phyloP scores from a whole-genome alignment of 805 yeast genomes.

The Metschnikowia rubicola region DNA sequence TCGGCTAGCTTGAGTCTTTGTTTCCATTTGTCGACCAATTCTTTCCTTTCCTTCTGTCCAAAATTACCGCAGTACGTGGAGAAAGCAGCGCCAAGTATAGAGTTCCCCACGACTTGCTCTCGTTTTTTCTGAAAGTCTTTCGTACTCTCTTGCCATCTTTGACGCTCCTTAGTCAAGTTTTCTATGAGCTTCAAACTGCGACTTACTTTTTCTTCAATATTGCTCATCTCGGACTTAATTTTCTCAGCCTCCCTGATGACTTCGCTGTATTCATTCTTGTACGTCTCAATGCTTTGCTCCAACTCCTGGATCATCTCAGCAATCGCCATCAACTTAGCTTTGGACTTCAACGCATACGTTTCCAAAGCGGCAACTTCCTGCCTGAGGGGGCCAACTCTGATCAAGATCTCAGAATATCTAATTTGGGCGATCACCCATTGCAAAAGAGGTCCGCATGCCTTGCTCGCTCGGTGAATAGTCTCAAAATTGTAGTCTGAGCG shows the following conservation, averaged over 20 bases:
- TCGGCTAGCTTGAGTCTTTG: conserved; percentile 28
- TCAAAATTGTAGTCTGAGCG: conserved; percentile 65
- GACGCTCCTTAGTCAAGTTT: conserved; percentile 61
- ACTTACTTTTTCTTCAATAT: conserved; percentile 55
- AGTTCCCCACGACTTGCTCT: conserved; percentile 56
- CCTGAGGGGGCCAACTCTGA: conserved; percentile 69
- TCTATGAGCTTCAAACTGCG: conserved; percentile 63
- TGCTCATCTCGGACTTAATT: conserved; percentile 65
- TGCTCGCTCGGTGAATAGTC: conserved; percentile 81
- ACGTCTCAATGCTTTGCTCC: conserved; percentile 61
- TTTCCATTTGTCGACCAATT: conserved; percentile 35
- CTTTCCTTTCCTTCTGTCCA: conserved; percentile 47
- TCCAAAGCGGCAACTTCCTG: conserved; percentile 63
- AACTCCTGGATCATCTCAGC: conserved; percentile 78
- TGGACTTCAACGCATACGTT: conserved; percentile 54
- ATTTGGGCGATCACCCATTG: conserved; percentile 91
- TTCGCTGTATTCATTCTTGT: conserved; percentile 64
- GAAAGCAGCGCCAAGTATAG: conserved; percentile 61
- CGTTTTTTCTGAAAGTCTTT: conserved; percentile 45
- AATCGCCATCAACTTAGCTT: conserved; percentile 69
- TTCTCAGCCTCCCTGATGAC: conserved; percentile 77
- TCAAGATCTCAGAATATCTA: conserved; percentile 67
- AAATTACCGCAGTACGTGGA: conserved; percentile 57
- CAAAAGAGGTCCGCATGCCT: conserved; percentile 89
- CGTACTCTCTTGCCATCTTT: conserved; percentile 70